Conservation (phyloP, 306 rosid genomes). For the Carpinus viminea region DNA sequence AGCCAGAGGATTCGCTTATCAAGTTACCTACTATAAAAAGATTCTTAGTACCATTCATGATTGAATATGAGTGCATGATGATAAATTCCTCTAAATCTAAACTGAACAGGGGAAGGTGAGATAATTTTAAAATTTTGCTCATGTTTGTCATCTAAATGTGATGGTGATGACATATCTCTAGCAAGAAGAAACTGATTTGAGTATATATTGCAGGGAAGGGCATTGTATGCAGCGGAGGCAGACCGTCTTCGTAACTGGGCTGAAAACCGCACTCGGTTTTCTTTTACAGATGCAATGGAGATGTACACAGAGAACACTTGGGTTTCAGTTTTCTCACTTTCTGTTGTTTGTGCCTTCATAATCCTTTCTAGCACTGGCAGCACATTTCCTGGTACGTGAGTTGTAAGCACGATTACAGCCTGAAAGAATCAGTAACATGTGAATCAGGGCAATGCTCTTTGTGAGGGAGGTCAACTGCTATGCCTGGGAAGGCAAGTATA, state of each 20-base stretch:
- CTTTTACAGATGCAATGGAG: slow-evolving; percentile 92
- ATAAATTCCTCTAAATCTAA: neutral
- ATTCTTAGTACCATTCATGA: neutral
- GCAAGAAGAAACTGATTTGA: slow-evolving; percentile 7
- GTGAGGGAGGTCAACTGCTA: slow-evolving; percentile 24
- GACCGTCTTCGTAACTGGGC: slow-evolving; percentile 96
- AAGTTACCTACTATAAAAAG: neutral
- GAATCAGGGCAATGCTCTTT: neutral
- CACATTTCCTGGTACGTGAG: slow-evolving; percentile 66
- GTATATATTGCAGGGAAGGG: slow-evolving; percentile 64
- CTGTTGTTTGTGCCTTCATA: slow-evolving; percentile 91
- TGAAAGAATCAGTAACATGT: slow-evolving; percentile 4
- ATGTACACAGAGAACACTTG: slow-evolving; percentile 92
- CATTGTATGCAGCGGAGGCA: slow-evolving; percentile 87
- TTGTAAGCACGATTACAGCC: neutral
- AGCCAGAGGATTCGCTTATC: neutral
- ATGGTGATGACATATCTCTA: neutral
- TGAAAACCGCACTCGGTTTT: slow-evolving; percentile 75
- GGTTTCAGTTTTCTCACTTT: slow-evolving; percentile 91
- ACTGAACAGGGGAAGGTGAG: neutral
- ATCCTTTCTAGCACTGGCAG: slow-evolving; percentile 80
- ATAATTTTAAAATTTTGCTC: too few relatives aligned
- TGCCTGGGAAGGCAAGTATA: slow-evolving; percentile 25
- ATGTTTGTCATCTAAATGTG: too few relatives aligned
- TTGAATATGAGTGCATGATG: neutral